Conservation (phyloP, 495 filamentous ascomycete species). For the Filosporella fistucella region DNA sequence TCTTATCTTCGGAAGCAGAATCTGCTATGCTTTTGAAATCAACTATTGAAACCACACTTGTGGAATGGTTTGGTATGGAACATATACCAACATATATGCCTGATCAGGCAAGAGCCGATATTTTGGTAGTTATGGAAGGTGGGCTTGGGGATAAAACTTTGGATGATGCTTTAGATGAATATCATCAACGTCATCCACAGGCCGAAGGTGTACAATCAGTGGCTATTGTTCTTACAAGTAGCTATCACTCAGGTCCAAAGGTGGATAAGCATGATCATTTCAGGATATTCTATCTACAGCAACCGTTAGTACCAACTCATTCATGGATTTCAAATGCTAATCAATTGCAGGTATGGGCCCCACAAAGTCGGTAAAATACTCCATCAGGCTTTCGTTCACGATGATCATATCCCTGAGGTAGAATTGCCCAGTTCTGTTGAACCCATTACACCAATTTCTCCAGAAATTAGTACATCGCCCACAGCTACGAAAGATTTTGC, state of each 20-base stretch:
- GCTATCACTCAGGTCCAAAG: constrained; percentile 16
- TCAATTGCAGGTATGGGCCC: constrained; percentile 40
- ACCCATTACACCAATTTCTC: not conserved
- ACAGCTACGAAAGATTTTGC: constrained; percentile 10
- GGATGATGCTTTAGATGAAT: constrained; percentile 18
- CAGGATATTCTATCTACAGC: constrained; percentile 22
- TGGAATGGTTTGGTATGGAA: constrained; percentile 37
- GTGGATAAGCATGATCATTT: constrained; percentile 8
- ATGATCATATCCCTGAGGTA: no score
- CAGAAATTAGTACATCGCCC: not conserved
- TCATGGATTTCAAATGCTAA: constrained; percentile 8
- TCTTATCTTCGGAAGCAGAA: constrained; percentile 26
- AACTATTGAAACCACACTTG: constrained; percentile 26
- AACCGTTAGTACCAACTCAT: constrained; percentile 27
- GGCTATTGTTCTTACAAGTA: constrained; percentile 24
- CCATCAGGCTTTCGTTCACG: constrained; percentile 14
- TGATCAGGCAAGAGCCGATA: not conserved
- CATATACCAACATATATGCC: not conserved
- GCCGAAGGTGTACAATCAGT: constrained; percentile 20
- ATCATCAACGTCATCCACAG: constrained; percentile 6
- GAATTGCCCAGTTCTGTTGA: no score
- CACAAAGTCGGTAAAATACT: constrained; percentile 59
- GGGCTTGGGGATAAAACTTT: constrained; percentile 20
- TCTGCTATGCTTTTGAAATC: constrained; percentile 28
- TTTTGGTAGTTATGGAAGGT: constrained; percentile 14